Evolutionary conservation across 176 grass and related monocot genomes (phyloP).

Genomic region (Avena insularis): DNA sequence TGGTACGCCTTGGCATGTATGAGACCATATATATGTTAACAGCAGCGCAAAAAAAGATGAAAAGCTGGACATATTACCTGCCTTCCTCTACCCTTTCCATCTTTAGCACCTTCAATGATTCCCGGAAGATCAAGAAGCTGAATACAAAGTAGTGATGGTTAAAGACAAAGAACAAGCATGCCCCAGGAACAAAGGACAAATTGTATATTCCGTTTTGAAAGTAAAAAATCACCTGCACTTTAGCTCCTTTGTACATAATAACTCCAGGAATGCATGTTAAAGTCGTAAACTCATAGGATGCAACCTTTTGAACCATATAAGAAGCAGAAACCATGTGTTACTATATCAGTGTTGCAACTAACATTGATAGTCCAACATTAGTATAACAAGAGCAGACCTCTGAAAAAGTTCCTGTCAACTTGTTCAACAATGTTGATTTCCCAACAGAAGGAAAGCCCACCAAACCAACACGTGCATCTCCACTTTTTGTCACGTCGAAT

Average conservation of each 20-base stretch:
- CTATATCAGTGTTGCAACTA: not conserved
- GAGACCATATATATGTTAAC: not conserved
- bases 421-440: conserved; percentile 97
- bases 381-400: conserved; percentile 62
- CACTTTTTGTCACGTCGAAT: conserved; percentile 97
- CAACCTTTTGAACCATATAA: conserved; percentile 70
- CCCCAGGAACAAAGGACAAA: not conserved
- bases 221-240: conserved; percentile 72
- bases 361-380: not conserved
- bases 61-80: conserved; percentile 61
- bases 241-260: conserved; percentile 90
- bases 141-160: conserved; percentile 24
- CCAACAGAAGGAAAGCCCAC: conserved; percentile 97
- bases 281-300: conserved; percentile 94
- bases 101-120: conserved; percentile 99
- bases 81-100: conserved; percentile 99
- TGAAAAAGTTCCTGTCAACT: conserved; percentile 94
- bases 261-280: conserved; percentile 97
- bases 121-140: conserved; percentile 97
- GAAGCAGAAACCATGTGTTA: conserved; percentile 7
- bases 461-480: conserved; percentile 92
- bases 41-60: not conserved
- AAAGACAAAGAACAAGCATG: conserved; percentile 21
- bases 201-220: not conserved
- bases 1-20: not conserved